A percentile compares a stretch with the other conserved stretches of the same genome.
phyloP scores from a whole-genome alignment of 805 yeast genomes.

The Candida ipomoeae region DNA sequence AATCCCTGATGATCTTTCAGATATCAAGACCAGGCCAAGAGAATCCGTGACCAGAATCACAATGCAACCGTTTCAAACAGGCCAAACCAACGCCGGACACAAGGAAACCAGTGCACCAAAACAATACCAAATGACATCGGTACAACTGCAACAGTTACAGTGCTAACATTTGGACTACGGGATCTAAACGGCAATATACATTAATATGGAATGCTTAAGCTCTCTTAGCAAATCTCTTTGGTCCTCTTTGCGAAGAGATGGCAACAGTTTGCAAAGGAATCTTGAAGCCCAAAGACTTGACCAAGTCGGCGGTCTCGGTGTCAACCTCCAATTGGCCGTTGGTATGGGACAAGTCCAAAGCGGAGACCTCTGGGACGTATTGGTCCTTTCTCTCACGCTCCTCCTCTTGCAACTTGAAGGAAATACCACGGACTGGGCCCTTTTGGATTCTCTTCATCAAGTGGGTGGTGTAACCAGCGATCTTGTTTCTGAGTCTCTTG shows the following conservation, averaged over 20 bases:
- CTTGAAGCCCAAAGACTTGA: slow-evolving; percentile 86
- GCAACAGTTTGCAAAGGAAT: slow-evolving; percentile 81
- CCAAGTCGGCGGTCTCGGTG: slow-evolving; percentile 92
- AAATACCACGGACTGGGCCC: slow-evolving; percentile 99
- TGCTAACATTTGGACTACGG: not conserved
- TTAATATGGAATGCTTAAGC: slow-evolving; percentile 43
- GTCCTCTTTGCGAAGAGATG: slow-evolving; percentile 83
- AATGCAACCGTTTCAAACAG: too few species aligned
- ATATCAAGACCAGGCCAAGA: too few species aligned
- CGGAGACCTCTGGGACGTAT: slow-evolving; percentile 99
- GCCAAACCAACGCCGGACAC: too few species aligned
- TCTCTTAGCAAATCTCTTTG: slow-evolving; percentile 92
- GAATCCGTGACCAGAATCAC: too few species aligned
- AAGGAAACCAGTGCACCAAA: not conserved
- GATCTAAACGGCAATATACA: slow-evolving; percentile 17
- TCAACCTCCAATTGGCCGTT: slow-evolving; percentile 96
- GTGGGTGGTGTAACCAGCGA: slow-evolving; percentile 99
- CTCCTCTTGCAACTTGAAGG: slow-evolving; percentile 99
- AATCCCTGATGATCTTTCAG: too few species aligned
- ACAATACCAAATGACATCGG: too few species aligned
- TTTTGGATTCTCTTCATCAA: slow-evolving; percentile 99
- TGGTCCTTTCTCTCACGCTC: slow-evolving; percentile 99
- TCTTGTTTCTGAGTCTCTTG: slow-evolving; percentile 99
- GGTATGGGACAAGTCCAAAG: slow-evolving; percentile 95
- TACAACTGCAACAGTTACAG: too few species aligned